Evolutionary conservation across 169 alveolate species (phyloP).

Genomic region (Plasmodium inui): DNA sequence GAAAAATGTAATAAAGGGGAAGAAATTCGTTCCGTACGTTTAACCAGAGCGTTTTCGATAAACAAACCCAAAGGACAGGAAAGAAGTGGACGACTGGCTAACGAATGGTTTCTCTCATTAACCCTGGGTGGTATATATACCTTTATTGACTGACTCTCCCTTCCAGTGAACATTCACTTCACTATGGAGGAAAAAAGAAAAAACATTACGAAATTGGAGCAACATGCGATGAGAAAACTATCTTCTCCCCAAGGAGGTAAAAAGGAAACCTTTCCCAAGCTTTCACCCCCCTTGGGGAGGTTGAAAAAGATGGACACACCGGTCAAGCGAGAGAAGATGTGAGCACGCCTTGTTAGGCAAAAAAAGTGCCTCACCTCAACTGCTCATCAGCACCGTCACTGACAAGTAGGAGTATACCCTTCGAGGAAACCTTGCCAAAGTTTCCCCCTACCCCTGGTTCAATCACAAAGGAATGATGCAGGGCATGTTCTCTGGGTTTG

Average conservation of each 20-base stretch:
- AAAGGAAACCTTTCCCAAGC: background rate
- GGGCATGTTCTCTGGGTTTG: background rate
- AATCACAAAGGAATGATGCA: background rate
- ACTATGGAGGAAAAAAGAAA: too few species aligned
- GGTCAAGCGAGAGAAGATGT: background rate
- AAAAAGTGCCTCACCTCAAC: background rate
- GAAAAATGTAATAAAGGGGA: too few species aligned
- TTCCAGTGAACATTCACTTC: background rate
- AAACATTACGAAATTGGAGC: background rate
- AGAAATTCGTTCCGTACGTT: background rate
- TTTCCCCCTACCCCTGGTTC: background rate
- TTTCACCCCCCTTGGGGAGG: background rate
- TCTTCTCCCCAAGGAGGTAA: background rate
- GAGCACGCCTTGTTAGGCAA: too few species aligned
- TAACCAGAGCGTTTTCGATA: background rate
- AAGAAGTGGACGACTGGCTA: background rate
- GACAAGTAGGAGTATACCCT: background rate
- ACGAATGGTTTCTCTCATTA: background rate
- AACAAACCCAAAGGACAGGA: too few species aligned
- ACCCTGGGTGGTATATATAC: background rate
- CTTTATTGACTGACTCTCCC: background rate
- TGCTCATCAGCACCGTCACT: background rate
- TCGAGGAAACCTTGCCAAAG: too few species aligned
- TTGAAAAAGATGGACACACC: background rate
- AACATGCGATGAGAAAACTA: background rate